Percentiles rank a stretch among this genome's conserved stretches.
Evolutionary conservation across 805 yeast genomes (phyloP).

Genomic region (Metschnikowia santaceciliae): DNA sequence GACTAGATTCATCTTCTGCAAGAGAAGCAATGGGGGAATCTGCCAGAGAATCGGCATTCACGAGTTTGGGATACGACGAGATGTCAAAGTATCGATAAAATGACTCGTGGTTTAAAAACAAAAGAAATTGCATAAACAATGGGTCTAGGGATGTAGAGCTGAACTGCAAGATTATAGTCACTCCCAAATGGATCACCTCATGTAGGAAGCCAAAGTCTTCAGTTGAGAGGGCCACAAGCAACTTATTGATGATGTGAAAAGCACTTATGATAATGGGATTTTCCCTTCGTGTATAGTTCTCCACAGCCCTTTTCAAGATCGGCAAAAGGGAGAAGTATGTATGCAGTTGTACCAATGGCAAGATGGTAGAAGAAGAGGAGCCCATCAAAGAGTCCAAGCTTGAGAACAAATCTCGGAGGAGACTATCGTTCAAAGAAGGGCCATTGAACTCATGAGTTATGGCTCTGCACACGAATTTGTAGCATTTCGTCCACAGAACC

Average conservation of each 20-base stretch:
- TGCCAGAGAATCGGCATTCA: constrained; percentile 17
- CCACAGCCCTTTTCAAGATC: constrained; percentile 16
- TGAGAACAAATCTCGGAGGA: constrained; percentile 20
- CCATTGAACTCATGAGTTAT: constrained; percentile 13
- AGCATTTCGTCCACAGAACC: constrained; percentile 25
- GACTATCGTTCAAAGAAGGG: constrained; percentile 15
- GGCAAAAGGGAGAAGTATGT: constrained; percentile 20
- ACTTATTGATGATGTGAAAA: constrained; percentile 44
- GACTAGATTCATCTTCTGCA: not conserved
- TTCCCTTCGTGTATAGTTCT: constrained; percentile 21
- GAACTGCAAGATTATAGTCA: constrained; percentile 31
- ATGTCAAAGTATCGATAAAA: constrained; percentile 35
- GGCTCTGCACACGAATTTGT: constrained; percentile 22
- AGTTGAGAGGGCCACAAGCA: constrained; percentile 40
- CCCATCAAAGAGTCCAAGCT: constrained; percentile 22
- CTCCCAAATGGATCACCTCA: constrained; percentile 36
- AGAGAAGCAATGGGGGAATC: constrained; percentile 2
- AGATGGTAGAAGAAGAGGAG: constrained; percentile 16
- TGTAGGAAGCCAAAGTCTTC: constrained; percentile 36
- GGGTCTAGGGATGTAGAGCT: constrained; percentile 42
- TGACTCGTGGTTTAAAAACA: constrained; percentile 43
- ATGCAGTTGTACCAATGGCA: constrained; percentile 17
- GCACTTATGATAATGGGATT: constrained; percentile 19
- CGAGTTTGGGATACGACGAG: constrained; percentile 21
- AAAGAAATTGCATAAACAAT: constrained; percentile 21